Conservation (phyloP, 805 yeast species). For the Komagataella mondaviorum region DNA sequence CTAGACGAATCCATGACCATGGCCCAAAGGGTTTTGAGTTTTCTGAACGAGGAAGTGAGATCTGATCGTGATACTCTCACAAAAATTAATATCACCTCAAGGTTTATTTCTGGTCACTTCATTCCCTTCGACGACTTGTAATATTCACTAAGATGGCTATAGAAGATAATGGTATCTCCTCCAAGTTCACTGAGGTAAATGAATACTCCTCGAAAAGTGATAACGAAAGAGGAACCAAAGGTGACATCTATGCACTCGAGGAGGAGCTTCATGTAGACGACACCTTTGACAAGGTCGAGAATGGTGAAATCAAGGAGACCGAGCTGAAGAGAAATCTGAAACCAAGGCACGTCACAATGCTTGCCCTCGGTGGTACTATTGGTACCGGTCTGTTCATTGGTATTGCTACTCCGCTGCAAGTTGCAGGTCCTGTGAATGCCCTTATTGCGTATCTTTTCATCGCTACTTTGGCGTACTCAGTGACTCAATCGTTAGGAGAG, state of each 20-base stretch:
- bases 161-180: not conserved
- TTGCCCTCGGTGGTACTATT: constrained; percentile 68
- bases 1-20: not conserved
- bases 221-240: not conserved
- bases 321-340: constrained; percentile 37
- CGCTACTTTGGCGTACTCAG: constrained; percentile 50
- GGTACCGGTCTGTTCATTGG: constrained; percentile 70
- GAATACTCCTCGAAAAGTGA: not conserved
- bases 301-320: constrained; percentile 15
- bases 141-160: not conserved
- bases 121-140: not conserved
- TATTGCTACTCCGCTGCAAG: constrained; percentile 34
- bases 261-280: not conserved
- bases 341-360: constrained; percentile 59
- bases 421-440: constrained; percentile 59
- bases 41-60: not conserved
- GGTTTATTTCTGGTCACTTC: not conserved
- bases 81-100: too few species aligned
- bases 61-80: too few species aligned
- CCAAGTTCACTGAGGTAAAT: not conserved
- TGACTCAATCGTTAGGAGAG: constrained; percentile 64
- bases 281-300: not conserved
- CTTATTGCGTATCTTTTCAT: constrained; percentile 54
- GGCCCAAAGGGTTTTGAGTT: not conserved
- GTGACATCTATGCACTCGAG: not conserved